Conservation (phyloP, 768 basidiomycete species). For the Termitomyces sp. region DNA sequence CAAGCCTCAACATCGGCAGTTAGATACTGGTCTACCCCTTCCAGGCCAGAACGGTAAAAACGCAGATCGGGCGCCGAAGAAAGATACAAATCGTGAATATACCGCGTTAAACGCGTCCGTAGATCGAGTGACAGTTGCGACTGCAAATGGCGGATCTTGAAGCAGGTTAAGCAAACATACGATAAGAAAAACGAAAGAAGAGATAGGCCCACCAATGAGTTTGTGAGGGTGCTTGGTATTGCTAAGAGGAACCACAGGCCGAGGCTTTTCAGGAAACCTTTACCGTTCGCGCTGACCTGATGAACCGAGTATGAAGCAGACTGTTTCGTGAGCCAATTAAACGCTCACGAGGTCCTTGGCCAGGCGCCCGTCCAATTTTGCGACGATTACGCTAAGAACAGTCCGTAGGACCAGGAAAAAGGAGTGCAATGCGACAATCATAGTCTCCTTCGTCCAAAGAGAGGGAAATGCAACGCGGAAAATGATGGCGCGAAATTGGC, state of each 20-base stretch:
- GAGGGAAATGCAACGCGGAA: slow-evolving; percentile 65
- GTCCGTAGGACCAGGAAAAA: slow-evolving; percentile 84
- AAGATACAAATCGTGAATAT: slow-evolving; percentile 89
- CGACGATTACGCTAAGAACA: slow-evolving; percentile 82
- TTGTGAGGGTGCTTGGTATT: slow-evolving; percentile 92
- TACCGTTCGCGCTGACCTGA: slow-evolving; percentile 74
- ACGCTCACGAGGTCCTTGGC: slow-evolving; percentile 72
- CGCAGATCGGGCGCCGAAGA: slow-evolving; percentile 64
- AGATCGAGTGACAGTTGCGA: slow-evolving; percentile 77
- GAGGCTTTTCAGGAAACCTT: slow-evolving; percentile 77
- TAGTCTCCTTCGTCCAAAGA: slow-evolving; percentile 59
- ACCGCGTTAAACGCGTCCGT: slow-evolving; percentile 82
- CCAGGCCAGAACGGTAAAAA: slow-evolving; percentile 59
- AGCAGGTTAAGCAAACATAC: neutral
- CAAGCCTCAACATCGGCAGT: slow-evolving; percentile 91
- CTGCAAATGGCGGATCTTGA: slow-evolving; percentile 83
- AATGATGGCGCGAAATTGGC: slow-evolving; percentile 69
- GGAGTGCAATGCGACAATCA: slow-evolving; percentile 73
- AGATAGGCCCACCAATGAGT: slow-evolving; percentile 65
- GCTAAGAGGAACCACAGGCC: slow-evolving; percentile 88
- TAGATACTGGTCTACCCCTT: slow-evolving; percentile 87
- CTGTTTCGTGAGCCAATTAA: neutral
- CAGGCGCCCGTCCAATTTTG: slow-evolving; percentile 82
- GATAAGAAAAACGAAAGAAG: neutral
- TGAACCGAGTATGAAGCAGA: neutral